Evolutionary conservation across 129 eudicot genomes (phyloP).

Genomic region (Chrysanthemum seticuspe): DNA sequence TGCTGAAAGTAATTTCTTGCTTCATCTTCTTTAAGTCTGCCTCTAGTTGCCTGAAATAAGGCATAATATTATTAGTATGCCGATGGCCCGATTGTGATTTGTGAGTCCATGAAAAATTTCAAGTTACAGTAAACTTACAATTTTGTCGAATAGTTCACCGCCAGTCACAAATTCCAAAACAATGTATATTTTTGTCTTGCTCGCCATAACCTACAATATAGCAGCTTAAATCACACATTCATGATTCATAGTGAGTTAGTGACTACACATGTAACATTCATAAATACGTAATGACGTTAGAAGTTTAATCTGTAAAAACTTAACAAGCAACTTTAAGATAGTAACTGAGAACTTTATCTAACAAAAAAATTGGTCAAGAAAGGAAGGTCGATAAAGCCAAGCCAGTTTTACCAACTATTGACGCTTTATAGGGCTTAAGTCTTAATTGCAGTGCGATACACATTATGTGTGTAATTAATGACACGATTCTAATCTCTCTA

Average conservation of each 20-base stretch:
- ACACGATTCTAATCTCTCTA: slow-evolving; percentile 11
- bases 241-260: no score
- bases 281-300: background rate
- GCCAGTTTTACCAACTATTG: background rate
- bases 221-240: slow-evolving; percentile 18
- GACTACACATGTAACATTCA: slow-evolving; percentile 1
- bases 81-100: background rate
- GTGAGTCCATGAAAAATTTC: background rate
- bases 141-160: slow-evolving; percentile 96
- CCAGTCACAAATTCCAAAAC: slow-evolving; percentile 93
- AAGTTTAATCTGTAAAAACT: background rate
- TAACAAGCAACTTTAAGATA: background rate
- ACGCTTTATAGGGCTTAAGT: background rate
- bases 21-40: slow-evolving; percentile 97
- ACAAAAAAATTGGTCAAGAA: background rate
- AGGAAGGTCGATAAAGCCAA: background rate
- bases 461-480: slow-evolving; percentile 22
- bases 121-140: slow-evolving; percentile 53
- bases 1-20: slow-evolving; percentile 97
- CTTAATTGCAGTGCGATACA: background rate
- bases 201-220: slow-evolving; percentile 75
- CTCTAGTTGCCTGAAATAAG: slow-evolving; percentile 67
- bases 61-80: slow-evolving; percentile 4
- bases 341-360: background rate
- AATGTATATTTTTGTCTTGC: slow-evolving; percentile 88